Base-by-base conservation (phyloP, 495 filamentous ascomycete genomes). In the Penicillium paradoxum region DNA sequence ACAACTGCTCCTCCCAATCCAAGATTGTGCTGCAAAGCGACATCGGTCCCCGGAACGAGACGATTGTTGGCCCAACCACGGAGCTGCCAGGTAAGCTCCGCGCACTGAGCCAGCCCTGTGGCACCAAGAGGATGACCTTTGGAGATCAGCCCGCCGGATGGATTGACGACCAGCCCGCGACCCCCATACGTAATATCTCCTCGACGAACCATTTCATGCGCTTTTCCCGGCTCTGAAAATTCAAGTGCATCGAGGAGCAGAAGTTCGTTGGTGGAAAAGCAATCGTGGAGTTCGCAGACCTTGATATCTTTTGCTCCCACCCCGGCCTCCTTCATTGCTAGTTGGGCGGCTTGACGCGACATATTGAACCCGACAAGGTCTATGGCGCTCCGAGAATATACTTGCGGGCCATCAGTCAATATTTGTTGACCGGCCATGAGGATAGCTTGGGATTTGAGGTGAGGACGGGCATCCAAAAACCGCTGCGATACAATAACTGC, bases 91-190 rank as follows among this genome's bases (percentile, higher is more conserved):
- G 92, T 88, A 21, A 97, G 70, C 71, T 97, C 92, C 1, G 91
- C 89, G 62, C 91, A 96, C 70, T 97, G 92, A 14, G 92, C 92
- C 19, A 97, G 71, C 15, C 92, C 92, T 1, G 87, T 92, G 0
- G 92, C 92, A 3, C 92, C 92, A 5, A 97, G 79, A 3, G 91
- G 91, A 65, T 97, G 92, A 17, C 92, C 92, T 68, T 97, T 97
- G 36, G 86, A 90, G 54, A 96, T 96, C 15, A 96, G 77, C 6
- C 92, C 92, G 17, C 91, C 92, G 1, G 86, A 90, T 2, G 91
- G 92, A 65, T 97, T 97, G 59, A 97, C 83, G 49, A 97, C 80
- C 36, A 85, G 51, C 0, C 60, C 73, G 51, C 86, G 82, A 9
- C 89, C 87, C 42, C 89, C 90, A 60, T 93, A 96, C 0, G 91